Evolutionary conservation across 2,329 filamentous ascomycete genomes (phyloP), one percentile per base, ranked within the genome.

Genomic region (Pseudogymnoascus sp.): DNA sequence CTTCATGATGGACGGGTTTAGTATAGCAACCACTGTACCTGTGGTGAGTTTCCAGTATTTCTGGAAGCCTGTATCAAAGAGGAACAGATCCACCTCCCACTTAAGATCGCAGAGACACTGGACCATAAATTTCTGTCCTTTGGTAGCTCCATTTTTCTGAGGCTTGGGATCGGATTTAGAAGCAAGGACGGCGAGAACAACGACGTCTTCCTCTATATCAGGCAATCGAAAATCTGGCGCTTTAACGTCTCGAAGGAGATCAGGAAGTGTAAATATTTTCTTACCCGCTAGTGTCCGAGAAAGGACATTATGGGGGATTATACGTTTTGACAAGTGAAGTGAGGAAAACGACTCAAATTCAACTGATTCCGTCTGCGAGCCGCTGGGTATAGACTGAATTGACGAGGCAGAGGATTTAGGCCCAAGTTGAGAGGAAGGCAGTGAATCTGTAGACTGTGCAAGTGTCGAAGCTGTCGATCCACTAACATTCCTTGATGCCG

Each of bases 41-140:
- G 90, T 82, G 0, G 85, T 85, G n/a, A 97, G 77, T 70, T 95
- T 95, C 87, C 92, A 97, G 75, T 94, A 99, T 59, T 89, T 85
- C 13, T 89, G 86, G 67, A 97, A 96, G 5, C 90, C 95, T 0
- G 87, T 85, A 67, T 89, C 89, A 73, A 99, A 99, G 12, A 99
- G 82, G 67, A 91, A 97, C 39, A 97, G 80, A 64, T 97, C 92
- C 10, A 99, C 73, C 67, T 96, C 90, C 83, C 86, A 96, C 67
- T 90, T 87, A 9, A 99, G 77, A 71, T 99, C 92, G 0, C 89
- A 90, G 2, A 99, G 78, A 1, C 84, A 89, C 63, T 99, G 77
- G 1, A 92, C 87, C 89, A 99, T 96, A 75, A 95, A 99, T 71
- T 95, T 96, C 2, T 78, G 77, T 48, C 77, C 75, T 28, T 72